Conservation (phyloP, 768 basidiomycete species). For the Rhizopogon vinicolor region DNA sequence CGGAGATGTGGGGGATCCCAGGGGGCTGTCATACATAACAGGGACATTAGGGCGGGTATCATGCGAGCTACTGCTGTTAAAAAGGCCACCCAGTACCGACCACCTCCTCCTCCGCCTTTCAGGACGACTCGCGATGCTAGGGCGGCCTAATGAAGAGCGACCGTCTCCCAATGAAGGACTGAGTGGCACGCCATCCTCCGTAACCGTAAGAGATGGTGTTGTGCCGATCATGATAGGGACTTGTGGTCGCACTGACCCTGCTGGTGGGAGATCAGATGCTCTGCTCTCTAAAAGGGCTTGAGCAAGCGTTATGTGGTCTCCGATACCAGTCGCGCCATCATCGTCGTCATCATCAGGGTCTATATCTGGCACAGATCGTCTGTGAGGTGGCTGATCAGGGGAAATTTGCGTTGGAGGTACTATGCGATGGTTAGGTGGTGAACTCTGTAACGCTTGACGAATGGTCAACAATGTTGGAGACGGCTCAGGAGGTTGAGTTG, state of each 20-base stretch:
- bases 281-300: conserved; percentile 79
- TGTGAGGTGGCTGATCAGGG: conserved; percentile 26
- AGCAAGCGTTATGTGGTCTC: conserved; percentile 66
- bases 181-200: conserved; percentile 39
- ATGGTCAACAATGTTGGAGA: conserved; percentile 64
- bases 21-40: conserved; percentile 12
- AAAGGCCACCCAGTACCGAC: conserved; percentile 59
- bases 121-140: conserved; percentile 26
- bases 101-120: conserved; percentile 58
- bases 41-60: conserved; percentile 19
- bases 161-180: conserved; percentile 47
- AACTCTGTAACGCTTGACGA: conserved; percentile 54
- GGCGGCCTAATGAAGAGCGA: conserved; percentile 26
- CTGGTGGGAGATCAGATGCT: conserved; percentile 67
- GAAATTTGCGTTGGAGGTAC: conserved; percentile 15
- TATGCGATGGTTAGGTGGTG: conserved; percentile 30
- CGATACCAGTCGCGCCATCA: conserved; percentile 31
- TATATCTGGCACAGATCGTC: conserved; percentile 31
- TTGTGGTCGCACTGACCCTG: conserved; percentile 60
- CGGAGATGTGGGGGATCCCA: conserved; percentile 13
- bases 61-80: conserved; percentile 22
- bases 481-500: conserved; percentile 40
- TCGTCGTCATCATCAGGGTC: conserved; percentile 59
- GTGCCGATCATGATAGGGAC: conserved; percentile 60
- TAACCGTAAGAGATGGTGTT: conserved; percentile 32